These are phyloP conservation scores for Chiua sp. DNA, from an alignment of 1,284 basidiomycete species.

Conservation along the genomic window DNA sequence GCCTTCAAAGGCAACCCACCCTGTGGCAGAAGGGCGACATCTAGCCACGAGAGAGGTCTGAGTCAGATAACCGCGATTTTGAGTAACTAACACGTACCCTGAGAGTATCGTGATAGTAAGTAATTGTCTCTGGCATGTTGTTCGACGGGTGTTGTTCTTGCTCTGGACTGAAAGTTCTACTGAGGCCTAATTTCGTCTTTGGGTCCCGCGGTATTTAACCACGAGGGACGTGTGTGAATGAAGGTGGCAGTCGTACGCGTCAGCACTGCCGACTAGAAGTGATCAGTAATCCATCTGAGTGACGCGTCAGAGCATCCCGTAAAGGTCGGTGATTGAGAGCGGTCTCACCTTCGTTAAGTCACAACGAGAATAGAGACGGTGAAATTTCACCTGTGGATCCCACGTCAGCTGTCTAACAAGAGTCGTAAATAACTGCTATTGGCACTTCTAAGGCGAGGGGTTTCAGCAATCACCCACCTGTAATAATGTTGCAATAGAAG, in stretches of 20 bases:
- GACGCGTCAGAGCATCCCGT: neutral
- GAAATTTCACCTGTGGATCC: no score
- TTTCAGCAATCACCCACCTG: no score
- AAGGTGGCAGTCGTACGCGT: neutral
- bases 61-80: neutral
- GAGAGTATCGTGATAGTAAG: neutral
- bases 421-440: no score
- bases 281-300: neutral
- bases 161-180: neutral
- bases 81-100: neutral
- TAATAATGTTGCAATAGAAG: no score
- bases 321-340: neutral
- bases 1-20: neutral
- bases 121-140: slow-evolving; percentile 7
- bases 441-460: no score
- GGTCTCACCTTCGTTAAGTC: neutral
- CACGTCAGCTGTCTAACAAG: no score
- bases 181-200: neutral
- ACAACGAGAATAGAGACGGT: neutral
- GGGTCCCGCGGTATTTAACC: neutral
- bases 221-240: neutral
- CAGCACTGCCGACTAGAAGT: neutral
- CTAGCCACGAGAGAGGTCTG: neutral
- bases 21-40: neutral
- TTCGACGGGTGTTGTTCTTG: neutral